Conservation (phyloP, 352 stramenopile genomes). For the Lagenidium sp. region DNA sequence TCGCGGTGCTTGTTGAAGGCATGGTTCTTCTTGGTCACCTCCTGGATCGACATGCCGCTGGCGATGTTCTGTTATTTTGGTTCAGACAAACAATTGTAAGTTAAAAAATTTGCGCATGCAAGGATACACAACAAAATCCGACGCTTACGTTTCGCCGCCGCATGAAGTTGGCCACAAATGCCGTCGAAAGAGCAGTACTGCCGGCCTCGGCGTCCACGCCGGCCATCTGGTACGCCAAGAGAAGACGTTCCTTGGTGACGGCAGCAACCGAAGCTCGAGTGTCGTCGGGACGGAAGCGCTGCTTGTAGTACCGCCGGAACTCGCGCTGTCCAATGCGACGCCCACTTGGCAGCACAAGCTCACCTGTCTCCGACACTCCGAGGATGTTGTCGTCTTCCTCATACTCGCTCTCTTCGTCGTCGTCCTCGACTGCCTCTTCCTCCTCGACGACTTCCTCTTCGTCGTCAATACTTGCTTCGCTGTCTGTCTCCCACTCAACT, state of each 20-base stretch:
- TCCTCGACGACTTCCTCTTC: constrained; percentile 70
- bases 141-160: constrained; percentile 58
- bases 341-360: constrained; percentile 82
- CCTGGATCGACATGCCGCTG: constrained; percentile 60
- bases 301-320: constrained; percentile 87
- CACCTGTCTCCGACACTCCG: constrained; percentile 80
- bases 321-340: constrained; percentile 82
- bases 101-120: not conserved
- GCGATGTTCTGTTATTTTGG: constrained; percentile 76
- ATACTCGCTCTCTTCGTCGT: constrained; percentile 39
- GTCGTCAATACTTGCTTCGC: constrained; percentile 63
- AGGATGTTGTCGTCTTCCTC: constrained; percentile 42
- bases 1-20: constrained; percentile 74
- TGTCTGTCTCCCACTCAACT: constrained; percentile 73
- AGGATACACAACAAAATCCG: not conserved
- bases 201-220: constrained; percentile 46
- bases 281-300: constrained; percentile 79
- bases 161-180: constrained; percentile 76
- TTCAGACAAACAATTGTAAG: too few relatives aligned
- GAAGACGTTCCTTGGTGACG: constrained; percentile 64
- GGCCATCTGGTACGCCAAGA: constrained; percentile 66
- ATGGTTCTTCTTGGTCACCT: constrained; percentile 59
- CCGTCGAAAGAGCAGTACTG: constrained; percentile 62
- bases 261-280: constrained; percentile 63
- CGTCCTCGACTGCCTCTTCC: constrained; percentile 31